These are phyloP conservation scores for Lepiota brunneoincarnata DNA, from an alignment of 768 basidiomycete genomes.

Conservation along the genomic window DNA sequence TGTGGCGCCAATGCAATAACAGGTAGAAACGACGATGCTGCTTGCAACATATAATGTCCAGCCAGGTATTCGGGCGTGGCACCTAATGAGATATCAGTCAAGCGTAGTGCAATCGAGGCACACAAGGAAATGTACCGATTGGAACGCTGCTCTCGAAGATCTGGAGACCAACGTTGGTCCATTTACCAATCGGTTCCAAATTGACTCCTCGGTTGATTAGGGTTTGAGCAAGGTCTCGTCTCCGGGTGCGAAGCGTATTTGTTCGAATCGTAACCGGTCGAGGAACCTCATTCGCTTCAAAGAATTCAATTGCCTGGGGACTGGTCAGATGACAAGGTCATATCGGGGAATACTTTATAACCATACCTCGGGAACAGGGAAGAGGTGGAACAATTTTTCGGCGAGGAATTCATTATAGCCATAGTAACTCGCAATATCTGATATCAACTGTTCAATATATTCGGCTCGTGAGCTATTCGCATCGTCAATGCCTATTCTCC, in stretches of 20 bases:
- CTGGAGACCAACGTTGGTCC: constrained; percentile 99
- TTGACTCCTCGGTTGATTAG: constrained; percentile 96
- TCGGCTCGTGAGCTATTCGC: constrained; percentile 76
- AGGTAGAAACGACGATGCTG: constrained; percentile 98
- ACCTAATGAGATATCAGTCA: constrained; percentile 9
- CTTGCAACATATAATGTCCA: constrained; percentile 99
- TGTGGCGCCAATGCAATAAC: constrained; percentile 94
- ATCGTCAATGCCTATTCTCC: not conserved
- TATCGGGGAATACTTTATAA: constrained; percentile 2
- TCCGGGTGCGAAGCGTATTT: constrained; percentile 90
- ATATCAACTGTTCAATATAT: constrained; percentile 81
- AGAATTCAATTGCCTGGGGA: constrained; percentile 90
- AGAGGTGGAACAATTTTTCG: constrained; percentile 92
- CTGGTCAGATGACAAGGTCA: constrained; percentile 9
- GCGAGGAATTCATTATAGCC: constrained; percentile 96
- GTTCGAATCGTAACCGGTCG: constrained; percentile 98
- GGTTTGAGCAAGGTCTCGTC: constrained; percentile 91
- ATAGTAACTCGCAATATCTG: constrained; percentile 93
- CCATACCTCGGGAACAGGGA: constrained; percentile 86
- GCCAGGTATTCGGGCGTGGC: constrained; percentile 99
- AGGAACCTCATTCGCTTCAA: constrained; percentile 94
- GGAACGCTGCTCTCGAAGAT: constrained; percentile 96
- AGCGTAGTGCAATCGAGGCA: not conserved
- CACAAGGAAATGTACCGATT: constrained; percentile 49
- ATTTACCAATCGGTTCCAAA: constrained; percentile 97